These are phyloP conservation scores for Babesia ovis DNA, from an alignment of 169 alveolate species.

Conservation along the genomic window DNA sequence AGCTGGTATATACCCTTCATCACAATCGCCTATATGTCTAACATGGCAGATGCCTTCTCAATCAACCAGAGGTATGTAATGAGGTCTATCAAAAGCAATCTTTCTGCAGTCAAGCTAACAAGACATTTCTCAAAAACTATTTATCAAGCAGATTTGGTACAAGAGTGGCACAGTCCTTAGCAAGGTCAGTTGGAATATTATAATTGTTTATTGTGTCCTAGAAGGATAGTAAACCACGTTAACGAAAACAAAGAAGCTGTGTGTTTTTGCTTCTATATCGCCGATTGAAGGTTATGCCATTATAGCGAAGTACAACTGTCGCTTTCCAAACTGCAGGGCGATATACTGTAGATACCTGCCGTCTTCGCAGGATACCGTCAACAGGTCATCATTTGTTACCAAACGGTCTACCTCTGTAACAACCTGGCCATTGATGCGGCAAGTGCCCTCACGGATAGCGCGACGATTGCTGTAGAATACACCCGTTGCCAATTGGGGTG, in stretches of 20 bases:
- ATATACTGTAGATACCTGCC: conserved; percentile 29
- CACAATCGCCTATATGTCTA: conserved; percentile 22
- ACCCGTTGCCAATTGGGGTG: conserved; percentile 36
- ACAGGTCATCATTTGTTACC: conserved; percentile 36
- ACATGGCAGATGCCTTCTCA: not conserved
- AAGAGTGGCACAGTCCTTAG: conserved; percentile 7
- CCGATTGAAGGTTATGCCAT: conserved; percentile 1
- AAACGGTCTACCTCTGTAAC: conserved; percentile 9
- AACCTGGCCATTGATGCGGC: conserved; percentile 51
- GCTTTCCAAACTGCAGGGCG: conserved; percentile 50
- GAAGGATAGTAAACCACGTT: conserved; percentile 42
- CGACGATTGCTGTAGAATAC: conserved; percentile 46
- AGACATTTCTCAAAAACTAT: conserved; percentile 9
- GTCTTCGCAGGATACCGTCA: conserved; percentile 10
- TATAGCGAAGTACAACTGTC: conserved; percentile 39
- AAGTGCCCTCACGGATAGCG: conserved; percentile 58
- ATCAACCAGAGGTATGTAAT: conserved; percentile 16
- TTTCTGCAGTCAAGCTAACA: conserved; percentile 25
- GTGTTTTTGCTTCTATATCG: conserved; percentile 43
- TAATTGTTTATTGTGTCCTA: not conserved
- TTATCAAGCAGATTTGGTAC: conserved; percentile 5
- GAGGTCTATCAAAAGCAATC: not conserved
- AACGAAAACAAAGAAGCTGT: not conserved
- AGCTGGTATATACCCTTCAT: conserved; percentile 43
- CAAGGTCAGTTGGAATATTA: not conserved